Evolutionary conservation across 371 early-diverging fungal genomes (phyloP), one percentile per base, ranked within the genome.

Genomic region (Mortierella sp.): DNA sequence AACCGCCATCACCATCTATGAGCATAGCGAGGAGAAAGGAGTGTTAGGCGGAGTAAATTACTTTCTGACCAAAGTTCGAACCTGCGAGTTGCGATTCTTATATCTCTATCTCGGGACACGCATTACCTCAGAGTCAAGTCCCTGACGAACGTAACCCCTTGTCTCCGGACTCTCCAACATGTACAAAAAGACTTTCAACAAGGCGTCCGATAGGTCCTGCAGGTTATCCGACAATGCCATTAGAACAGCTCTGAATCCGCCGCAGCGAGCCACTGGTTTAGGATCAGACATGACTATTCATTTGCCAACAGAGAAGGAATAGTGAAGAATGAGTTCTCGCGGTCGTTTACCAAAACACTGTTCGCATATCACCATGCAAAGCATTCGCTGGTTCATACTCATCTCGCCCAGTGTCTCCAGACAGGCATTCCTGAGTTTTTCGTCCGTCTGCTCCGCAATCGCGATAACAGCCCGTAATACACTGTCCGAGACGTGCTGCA

Each of bases 381-480:
- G 51, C 38, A n/a, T 7, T 48, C 32, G 14, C 48, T 5, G 54
- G 1, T 16, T 24, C 83, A 70, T 91, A 96, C 96, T 90, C 68
- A 96, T 84, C 88, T 97, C 97, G 70, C 95, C 94, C 24, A 97
- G 79, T 3, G 96, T 96, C 71, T 96, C 96, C 16, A 96, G 74
- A 60, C 95, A 94, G 5, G 95, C 90, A 75, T 91, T 92, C 70
- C 96, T 84, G 56, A 96, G 82, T 74, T 92, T 92, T 75, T 95
- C 95, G 63, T 97, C 97, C 4, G 89, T 82, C 76, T 96, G 96
- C 75, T 97, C 97, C 24, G 96, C 94, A 35, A 97, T 88, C 1
- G 97, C 93, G 4, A 96, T 94, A 2, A 97, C 80, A 3, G 94
- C 90, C 21, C 96, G 90, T 41, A 96, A 90, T n/a, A 97, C 88